These are phyloP conservation scores for Yamadazyma olivae DNA, from an alignment of 805 yeast genomes.

Conservation along the genomic window DNA sequence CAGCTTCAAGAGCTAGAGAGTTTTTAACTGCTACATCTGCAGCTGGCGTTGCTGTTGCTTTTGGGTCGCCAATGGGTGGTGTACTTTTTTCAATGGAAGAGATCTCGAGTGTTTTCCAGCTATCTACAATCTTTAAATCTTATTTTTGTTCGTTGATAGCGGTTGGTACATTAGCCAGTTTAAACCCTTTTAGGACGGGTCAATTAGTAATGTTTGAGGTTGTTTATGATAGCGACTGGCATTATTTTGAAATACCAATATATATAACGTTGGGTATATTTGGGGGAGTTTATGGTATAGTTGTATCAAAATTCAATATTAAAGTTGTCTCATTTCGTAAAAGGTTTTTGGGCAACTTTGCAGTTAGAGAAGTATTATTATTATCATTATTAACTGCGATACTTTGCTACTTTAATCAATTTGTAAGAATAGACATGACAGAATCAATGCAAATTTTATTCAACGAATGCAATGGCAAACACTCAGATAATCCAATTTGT, in stretches of 20 bases:
- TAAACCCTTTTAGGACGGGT: conserved; percentile 93
- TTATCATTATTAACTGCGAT: conserved; percentile 69
- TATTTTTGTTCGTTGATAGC: conserved; percentile 90
- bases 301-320: conserved; percentile 72
- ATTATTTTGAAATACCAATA: conserved; percentile 75
- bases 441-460: conserved; percentile 89
- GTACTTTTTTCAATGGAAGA: conserved; percentile 92
- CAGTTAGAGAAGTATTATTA: conserved; percentile 67
- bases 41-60: conserved; percentile 98
- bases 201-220: conserved; percentile 92
- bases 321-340: conserved; percentile 77
- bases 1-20: conserved; percentile 50
- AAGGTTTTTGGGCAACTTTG: conserved; percentile 53
- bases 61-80: conserved; percentile 96
- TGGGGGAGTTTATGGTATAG: conserved; percentile 88
- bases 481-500: conserved; percentile 37
- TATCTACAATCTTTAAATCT: conserved; percentile 84
- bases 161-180: conserved; percentile 70
- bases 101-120: conserved; percentile 68
- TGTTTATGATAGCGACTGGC: conserved; percentile 85
- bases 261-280: conserved; percentile 78
- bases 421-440: conserved; percentile 86
- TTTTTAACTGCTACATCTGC: conserved; percentile 88
- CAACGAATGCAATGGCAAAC: conserved; percentile 66
- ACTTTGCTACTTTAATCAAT: conserved; percentile 80